These are phyloP conservation scores for Acacia acuminata DNA, from an alignment of 306 rosid species.

Conservation along the genomic window DNA sequence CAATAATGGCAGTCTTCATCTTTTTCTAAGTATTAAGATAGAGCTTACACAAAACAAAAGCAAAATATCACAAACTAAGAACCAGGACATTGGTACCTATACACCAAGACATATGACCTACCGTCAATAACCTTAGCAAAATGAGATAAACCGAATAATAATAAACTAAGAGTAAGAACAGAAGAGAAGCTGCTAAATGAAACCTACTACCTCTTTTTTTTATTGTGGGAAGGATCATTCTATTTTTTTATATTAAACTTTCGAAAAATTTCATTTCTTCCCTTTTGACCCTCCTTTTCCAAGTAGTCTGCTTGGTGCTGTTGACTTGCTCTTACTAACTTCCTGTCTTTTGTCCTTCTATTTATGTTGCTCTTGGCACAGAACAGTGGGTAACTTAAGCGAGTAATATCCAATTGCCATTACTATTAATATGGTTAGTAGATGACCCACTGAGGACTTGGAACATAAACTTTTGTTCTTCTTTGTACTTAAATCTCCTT, in stretches of 20 bases:
- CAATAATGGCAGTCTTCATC: conserved; percentile 30
- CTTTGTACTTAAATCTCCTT: conserved; percentile 40
- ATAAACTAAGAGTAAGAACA: background rate
- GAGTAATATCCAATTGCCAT: conserved; percentile 38
- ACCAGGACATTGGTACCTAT: background rate
- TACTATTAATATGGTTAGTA: conserved; percentile 18
- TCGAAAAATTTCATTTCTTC: background rate
- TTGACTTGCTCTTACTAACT: conserved; percentile 22
- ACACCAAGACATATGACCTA: background rate
- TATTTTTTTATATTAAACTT: background rate
- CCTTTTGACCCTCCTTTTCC: background rate
- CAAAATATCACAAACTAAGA: background rate
- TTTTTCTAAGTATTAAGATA: background rate
- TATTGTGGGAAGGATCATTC: background rate
- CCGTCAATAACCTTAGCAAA: background rate
- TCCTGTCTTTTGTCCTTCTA: conserved; percentile 18
- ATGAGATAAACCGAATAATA: background rate
- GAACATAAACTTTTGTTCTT: conserved; percentile 36
- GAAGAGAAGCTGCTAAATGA: background rate
- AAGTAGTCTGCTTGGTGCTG: conserved; percentile 32
- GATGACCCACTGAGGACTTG: conserved; percentile 44
- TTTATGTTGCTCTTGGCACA: conserved; percentile 35
- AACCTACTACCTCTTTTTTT: background rate
- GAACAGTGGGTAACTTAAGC: conserved; percentile 35
- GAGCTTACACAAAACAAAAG: background rate